phyloP scores from a whole-genome alignment of 2,329 filamentous ascomycete species.

The Pyricularia sp. region DNA sequence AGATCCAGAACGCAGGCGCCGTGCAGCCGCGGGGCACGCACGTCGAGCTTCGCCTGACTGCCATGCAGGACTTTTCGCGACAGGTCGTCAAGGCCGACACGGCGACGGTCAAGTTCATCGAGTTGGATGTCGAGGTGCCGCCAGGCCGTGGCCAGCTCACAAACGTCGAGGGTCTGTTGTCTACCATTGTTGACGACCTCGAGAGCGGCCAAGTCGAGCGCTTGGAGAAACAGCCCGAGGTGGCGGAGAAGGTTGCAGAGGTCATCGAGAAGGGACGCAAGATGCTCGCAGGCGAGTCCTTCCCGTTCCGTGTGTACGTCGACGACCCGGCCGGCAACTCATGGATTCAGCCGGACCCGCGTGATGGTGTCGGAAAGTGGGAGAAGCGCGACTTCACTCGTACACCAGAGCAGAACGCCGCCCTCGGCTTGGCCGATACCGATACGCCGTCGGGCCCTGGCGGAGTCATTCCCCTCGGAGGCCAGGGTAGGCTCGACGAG shows the following conservation, averaged over 20 bases:
- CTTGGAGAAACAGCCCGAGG: constrained; percentile 67
- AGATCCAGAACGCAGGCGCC: constrained; percentile 84
- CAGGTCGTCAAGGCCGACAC: constrained; percentile 91
- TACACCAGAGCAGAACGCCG: constrained; percentile 76
- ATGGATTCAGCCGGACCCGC: constrained; percentile 83
- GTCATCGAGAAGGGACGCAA: constrained; percentile 65
- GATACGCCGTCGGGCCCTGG: constrained; percentile 36
- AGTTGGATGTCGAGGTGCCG: constrained; percentile 88
- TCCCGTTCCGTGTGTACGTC: constrained; percentile 81
- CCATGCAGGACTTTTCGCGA: constrained; percentile 65
- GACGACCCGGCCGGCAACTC: constrained; percentile 95
- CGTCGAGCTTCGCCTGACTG: constrained; percentile 73
- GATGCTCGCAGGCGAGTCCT: constrained; percentile 68
- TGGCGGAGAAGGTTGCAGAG: constrained; percentile 67
- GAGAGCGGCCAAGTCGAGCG: constrained; percentile 74
- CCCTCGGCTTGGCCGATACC: constrained; percentile 65
- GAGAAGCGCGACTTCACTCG: constrained; percentile 75
- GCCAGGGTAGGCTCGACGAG: constrained; percentile 25
- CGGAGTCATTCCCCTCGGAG: constrained; percentile 39
- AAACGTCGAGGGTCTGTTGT: constrained; percentile 84
- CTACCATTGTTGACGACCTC: constrained; percentile 70
- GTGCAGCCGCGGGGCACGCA: constrained; percentile 83
- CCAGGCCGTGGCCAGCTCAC: constrained; percentile 83
- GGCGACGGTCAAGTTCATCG: constrained; percentile 77
- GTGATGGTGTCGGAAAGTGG: constrained; percentile 78